Base-by-base conservation (phyloP, 140 eudicot genomes). In the Senecio squalidus region DNA sequence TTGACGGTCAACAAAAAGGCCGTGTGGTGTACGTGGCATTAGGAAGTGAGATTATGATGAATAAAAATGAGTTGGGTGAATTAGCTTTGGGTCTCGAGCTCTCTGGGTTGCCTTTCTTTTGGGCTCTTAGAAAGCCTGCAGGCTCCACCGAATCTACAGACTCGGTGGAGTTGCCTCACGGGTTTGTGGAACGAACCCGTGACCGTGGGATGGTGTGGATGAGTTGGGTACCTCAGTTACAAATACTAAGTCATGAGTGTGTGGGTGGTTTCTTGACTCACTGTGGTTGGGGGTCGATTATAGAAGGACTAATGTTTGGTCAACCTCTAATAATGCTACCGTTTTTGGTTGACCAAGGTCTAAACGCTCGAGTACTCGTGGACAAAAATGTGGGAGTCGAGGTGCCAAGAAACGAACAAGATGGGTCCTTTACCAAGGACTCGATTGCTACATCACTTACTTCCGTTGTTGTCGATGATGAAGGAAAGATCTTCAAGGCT, bases 191-290 rank as follows among this genome's bases (percentile, higher is more conserved):
- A 38, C 36, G 64, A 55, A 56, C 46, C 13, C 39, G 22, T 9
- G 58, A 48, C 2, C 53, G 60, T 10, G 90, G 85, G 3, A 14
- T 78, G 26, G 85, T 82, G 11, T 78, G 80, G 71, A 76, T 30
- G 30, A 69, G 68, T n/a, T 78, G 85, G 85, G 85, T 55, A 7
- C 85, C 90, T 17, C 85, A 75, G 68, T 52, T 69, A 29, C 44
- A 48, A 45, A 78, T 78, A 62, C 64, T 78, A 16, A 21, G 73
- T 10, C 85, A 82, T 56, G 76, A 55, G 8, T 75, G 76, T 3
- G 68, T 75, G 9, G 85, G 76, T 26, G 76, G 68, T 16, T 78
- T 82, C 68, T 39, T 82, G 78, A 75, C 82, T 60, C 83, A 78
- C 21, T 78, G 82, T 38, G 85, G 90, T 0, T 78, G 80, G 78